Percentiles rank a stretch among this genome's conserved stretches.
Evolutionary conservation across 306 rosid genomes (phyloP).

Genomic region (Prunus armeniaca): DNA sequence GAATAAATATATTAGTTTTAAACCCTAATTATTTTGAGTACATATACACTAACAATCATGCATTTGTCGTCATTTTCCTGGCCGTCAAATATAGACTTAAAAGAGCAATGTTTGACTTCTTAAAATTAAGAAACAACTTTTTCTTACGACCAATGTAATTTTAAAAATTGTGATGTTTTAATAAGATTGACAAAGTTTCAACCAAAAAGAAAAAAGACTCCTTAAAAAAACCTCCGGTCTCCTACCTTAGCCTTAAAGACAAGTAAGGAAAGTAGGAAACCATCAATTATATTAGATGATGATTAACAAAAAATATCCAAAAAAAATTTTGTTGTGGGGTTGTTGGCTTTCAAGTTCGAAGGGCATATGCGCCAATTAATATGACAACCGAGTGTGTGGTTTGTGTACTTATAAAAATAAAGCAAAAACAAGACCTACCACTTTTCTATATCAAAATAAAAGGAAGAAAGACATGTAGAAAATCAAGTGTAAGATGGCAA

Average conservation of each 20-base stretch:
- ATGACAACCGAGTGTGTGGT: background rate
- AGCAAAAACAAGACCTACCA: background rate
- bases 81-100: background rate
- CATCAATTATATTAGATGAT: background rate
- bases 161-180: too few relatives aligned
- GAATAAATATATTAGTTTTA: too few relatives aligned
- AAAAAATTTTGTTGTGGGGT: background rate
- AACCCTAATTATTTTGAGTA: too few relatives aligned
- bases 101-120: too few relatives aligned
- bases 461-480: background rate
- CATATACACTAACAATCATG: background rate
- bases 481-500: background rate
- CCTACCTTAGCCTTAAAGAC: background rate
- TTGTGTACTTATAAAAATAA: background rate
- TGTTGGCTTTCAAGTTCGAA: background rate
- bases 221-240: background rate
- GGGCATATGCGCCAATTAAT: background rate
- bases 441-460: background rate
- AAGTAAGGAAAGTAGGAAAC: background rate
- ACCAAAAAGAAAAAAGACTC: too few relatives aligned
- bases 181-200: too few relatives aligned
- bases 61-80: background rate
- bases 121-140: too few relatives aligned
- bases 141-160: too few relatives aligned
- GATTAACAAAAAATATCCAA: background rate